These are phyloP conservation scores for Cladosporium sp. DNA, from an alignment of 2,329 filamentous ascomycete species.

Conservation along the genomic window DNA sequence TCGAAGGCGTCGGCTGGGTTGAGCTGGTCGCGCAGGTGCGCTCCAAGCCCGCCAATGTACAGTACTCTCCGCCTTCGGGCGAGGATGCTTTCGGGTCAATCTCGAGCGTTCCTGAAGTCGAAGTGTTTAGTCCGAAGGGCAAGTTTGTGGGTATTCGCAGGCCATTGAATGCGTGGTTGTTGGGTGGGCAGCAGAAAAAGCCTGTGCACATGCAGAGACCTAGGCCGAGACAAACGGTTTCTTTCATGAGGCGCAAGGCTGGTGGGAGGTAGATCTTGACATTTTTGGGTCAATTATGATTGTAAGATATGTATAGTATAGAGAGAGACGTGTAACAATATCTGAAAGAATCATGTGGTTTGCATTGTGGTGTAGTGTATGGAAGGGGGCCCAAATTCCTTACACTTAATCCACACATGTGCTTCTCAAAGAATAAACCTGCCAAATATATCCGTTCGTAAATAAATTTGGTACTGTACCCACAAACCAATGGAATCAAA, in stretches of 20 bases:
- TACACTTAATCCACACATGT: neutral
- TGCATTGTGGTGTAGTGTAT: too few relatives aligned
- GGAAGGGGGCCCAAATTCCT: neutral
- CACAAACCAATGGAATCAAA: too few relatives aligned
- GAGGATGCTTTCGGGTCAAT: slow-evolving; percentile 28
- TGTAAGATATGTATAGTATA: neutral
- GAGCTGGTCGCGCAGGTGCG: slow-evolving; percentile 84
- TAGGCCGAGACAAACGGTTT: slow-evolving; percentile 68
- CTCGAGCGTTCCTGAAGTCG: slow-evolving; percentile 62
- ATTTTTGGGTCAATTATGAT: neutral
- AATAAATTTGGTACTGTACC: neutral
- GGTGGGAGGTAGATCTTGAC: slow-evolving; percentile 22
- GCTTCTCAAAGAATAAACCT: neutral
- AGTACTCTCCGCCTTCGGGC: neutral
- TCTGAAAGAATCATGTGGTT: neutral
- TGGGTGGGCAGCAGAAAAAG: slow-evolving; percentile 49
- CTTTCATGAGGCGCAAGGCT: slow-evolving; percentile 30
- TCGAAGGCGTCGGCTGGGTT: slow-evolving; percentile 93
- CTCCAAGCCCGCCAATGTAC: slow-evolving; percentile 24
- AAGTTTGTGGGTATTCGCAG: slow-evolving; percentile 68
- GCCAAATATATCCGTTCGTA: neutral
- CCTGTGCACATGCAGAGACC: slow-evolving; percentile 52
- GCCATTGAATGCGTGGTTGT: slow-evolving; percentile 72
- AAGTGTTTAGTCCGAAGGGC: slow-evolving; percentile 85
- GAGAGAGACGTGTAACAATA: neutral